Percentiles rank a stretch among this genome's conserved stretches.
Evolutionary conservation across 768 basidiomycete genomes (phyloP).

Genomic region (Kwoniella pini): DNA sequence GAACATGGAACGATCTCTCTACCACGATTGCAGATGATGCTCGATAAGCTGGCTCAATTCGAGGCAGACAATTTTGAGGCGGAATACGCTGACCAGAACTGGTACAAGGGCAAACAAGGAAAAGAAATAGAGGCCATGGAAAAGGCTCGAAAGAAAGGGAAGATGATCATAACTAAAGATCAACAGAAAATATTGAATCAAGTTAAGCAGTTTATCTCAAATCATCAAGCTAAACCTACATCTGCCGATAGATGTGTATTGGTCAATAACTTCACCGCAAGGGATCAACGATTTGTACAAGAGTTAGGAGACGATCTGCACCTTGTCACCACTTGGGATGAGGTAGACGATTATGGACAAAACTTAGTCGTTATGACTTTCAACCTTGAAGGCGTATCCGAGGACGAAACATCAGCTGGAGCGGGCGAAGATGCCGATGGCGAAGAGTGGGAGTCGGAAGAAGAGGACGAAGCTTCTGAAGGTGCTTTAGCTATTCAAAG

Average conservation of each 20-base stretch:
- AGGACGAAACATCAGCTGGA: slow-evolving; percentile 31
- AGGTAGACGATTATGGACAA: slow-evolving; percentile 71
- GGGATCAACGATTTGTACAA: slow-evolving; percentile 76
- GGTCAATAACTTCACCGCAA: slow-evolving; percentile 74
- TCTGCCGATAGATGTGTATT: slow-evolving; percentile 61
- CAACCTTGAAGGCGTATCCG: slow-evolving; percentile 49
- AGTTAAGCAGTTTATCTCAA: slow-evolving; percentile 71
- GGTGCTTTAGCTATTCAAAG: slow-evolving; percentile 70
- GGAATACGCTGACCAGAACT: slow-evolving; percentile 84
- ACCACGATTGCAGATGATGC: slow-evolving; percentile 75
- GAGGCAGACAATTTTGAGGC: slow-evolving; percentile 89
- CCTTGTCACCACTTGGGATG: slow-evolving; percentile 85
- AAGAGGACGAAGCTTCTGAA: slow-evolving; percentile 66
- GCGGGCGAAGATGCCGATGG: slow-evolving; percentile 41
- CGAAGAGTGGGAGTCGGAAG: slow-evolving; percentile 55
- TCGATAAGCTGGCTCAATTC: slow-evolving; percentile 84
- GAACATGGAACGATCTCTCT: slow-evolving; percentile 81
- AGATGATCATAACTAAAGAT: slow-evolving; percentile 70
- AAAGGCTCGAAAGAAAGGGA: slow-evolving; percentile 61
- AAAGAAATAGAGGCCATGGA: slow-evolving; percentile 71
- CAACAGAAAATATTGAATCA: slow-evolving; percentile 78
- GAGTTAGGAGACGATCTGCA: slow-evolving; percentile 75
- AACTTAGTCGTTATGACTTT: slow-evolving; percentile 53
- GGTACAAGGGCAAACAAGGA: slow-evolving; percentile 89
- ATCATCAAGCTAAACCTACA: slow-evolving; percentile 47